These are phyloP conservation scores for Corinectria fuckeliana DNA, from an alignment of 2,329 filamentous ascomycete species.

Conservation along the genomic window DNA sequence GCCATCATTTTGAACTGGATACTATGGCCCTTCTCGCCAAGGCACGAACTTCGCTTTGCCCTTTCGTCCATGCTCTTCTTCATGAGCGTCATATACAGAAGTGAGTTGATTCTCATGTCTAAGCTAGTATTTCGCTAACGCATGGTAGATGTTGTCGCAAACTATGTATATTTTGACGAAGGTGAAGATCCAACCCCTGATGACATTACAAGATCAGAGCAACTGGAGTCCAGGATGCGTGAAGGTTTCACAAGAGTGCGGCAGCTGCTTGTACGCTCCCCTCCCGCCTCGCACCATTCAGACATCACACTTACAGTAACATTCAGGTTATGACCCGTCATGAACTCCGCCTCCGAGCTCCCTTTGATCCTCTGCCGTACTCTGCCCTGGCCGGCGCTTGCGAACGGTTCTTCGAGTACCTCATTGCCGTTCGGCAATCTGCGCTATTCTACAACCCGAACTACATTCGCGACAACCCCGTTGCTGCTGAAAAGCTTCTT, in stretches of 20 bases:
- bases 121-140: not conserved
- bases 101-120: slow-evolving; percentile 37
- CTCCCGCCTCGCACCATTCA: not conserved
- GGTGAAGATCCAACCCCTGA: slow-evolving; percentile 57
- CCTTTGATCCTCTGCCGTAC: slow-evolving; percentile 63
- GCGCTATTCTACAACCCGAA: slow-evolving; percentile 63
- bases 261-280: slow-evolving; percentile 54
- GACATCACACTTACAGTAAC: not conserved
- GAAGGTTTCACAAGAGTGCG: slow-evolving; percentile 66
- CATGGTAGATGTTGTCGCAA: slow-evolving; percentile 54
- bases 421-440: slow-evolving; percentile 63
- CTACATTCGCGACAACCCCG: slow-evolving; percentile 56
- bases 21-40: slow-evolving; percentile 66
- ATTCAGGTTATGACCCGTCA: slow-evolving; percentile 59
- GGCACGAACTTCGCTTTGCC: slow-evolving; percentile 63
- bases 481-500: slow-evolving; percentile 57
- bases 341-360: slow-evolving; percentile 63
- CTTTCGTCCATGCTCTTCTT: slow-evolving; percentile 64
- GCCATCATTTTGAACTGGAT: slow-evolving; percentile 65
- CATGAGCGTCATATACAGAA: slow-evolving; percentile 62
- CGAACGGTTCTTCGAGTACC: slow-evolving; percentile 65
- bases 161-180: slow-evolving; percentile 65
- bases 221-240: slow-evolving; percentile 64
- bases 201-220: slow-evolving; percentile 60
- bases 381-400: slow-evolving; percentile 61